Conservation (phyloP, 176 grass and related monocot species). For the Aegilops umbellulata region DNA sequence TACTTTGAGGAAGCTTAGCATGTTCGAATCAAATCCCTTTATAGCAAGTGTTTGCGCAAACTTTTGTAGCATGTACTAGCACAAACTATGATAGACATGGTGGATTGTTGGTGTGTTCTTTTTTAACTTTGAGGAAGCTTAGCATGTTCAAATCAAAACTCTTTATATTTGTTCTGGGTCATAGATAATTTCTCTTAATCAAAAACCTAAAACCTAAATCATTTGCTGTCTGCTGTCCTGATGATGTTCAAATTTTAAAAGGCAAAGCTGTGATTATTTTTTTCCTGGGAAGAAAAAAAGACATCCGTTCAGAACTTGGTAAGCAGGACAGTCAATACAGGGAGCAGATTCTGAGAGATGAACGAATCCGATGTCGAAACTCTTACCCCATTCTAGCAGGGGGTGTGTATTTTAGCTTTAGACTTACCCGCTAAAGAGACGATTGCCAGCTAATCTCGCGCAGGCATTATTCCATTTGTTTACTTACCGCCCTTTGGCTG, state of each 20-base stretch:
- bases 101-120: constrained; percentile 21
- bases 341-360: constrained; percentile 37
- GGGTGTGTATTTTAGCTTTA: constrained; percentile 54
- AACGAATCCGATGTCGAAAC: constrained; percentile 39
- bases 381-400: constrained; percentile 46
- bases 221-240: not conserved
- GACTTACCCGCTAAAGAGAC: constrained; percentile 52
- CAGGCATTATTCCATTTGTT: constrained; percentile 60
- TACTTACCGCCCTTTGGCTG: constrained; percentile 42
- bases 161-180: not conserved
- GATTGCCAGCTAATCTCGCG: constrained; percentile 57
- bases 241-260: constrained; percentile 21
- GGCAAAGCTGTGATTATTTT: not conserved
- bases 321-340: constrained; percentile 29
- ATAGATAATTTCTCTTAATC: not conserved
- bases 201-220: not conserved
- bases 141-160: constrained; percentile 25
- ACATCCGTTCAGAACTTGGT: constrained; percentile 7
- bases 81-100: constrained; percentile 50
- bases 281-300: not conserved
- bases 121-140: constrained; percentile 40
- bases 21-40: constrained; percentile 12
- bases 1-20: too few species aligned
- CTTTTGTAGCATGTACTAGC: constrained; percentile 54
- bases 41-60: constrained; percentile 35